phyloP scores from a whole-genome alignment of 257 asterid species.

The Schizonepeta tenuifolia region DNA sequence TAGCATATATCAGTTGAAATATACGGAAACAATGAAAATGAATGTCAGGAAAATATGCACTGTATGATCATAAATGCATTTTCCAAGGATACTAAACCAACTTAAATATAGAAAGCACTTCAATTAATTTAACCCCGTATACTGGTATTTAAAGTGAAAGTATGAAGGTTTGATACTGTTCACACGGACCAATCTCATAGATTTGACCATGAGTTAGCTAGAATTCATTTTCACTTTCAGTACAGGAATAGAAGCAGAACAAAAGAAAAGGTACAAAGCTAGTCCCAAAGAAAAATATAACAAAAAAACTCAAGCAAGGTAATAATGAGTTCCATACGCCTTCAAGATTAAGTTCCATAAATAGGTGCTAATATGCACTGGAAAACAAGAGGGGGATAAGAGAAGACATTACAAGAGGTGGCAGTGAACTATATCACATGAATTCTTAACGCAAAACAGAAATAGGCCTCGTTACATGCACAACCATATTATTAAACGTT shows the following conservation, averaged over 20 bases:
- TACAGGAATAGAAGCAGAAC: not conserved
- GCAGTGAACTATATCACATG: not conserved
- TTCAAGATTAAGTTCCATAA: not conserved
- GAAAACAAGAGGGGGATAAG: not conserved
- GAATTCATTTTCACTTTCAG: not conserved
- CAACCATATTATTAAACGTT: not conserved
- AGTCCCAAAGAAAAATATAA: slow-evolving; percentile 2
- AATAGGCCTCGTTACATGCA: not conserved
- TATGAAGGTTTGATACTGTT: not conserved
- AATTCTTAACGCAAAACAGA: not conserved
- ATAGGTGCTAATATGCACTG: slow-evolving; percentile 2
- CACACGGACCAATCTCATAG: not conserved
- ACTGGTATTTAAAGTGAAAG: not conserved
- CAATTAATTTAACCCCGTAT: not conserved
- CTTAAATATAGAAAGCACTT: not conserved
- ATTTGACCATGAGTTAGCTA: not conserved
- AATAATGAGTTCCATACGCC: slow-evolving; percentile 1
- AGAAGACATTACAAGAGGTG: not conserved
- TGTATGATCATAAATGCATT: not conserved
- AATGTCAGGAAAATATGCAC: not conserved
- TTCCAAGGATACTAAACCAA: not conserved
- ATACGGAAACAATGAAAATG: slow-evolving; percentile 7
- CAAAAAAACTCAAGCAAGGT: slow-evolving; percentile 2
- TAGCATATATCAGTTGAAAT: slow-evolving; percentile 39
- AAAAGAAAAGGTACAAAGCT: not conserved